Percentiles rank a stretch among this genome's conserved stretches.
phyloP scores from a whole-genome alignment of 108 stramenopile species.

The Cyclotella distinguenda region DNA sequence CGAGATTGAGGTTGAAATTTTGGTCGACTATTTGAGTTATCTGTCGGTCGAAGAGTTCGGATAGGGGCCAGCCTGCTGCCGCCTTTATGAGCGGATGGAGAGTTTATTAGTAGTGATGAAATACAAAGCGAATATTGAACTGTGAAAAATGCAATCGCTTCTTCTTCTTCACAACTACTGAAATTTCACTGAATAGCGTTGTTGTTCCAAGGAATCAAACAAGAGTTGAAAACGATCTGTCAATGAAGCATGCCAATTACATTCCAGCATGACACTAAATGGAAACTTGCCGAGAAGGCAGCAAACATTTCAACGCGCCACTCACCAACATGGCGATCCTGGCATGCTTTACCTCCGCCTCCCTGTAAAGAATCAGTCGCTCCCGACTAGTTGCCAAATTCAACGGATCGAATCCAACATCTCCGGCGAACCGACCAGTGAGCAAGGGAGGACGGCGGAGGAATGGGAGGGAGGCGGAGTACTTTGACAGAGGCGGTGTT shows the following conservation, averaged over 20 bases:
- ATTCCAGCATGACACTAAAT: no score
- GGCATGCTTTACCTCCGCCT: constrained; percentile 89
- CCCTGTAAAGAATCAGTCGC: constrained; percentile 59
- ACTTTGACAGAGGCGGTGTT: constrained; percentile 23
- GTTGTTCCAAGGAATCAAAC: not conserved
- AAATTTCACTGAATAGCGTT: no score
- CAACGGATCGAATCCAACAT: constrained; percentile 91
- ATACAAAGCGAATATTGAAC: no score
- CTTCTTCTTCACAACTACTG: no score
- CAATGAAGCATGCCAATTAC: not conserved
- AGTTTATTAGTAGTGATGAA: no score
- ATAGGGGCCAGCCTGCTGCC: constrained; percentile 80
- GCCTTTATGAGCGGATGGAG: constrained; percentile 32
- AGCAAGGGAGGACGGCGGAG: constrained; percentile 55
- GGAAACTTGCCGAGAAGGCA: no score
- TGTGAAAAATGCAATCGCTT: no score
- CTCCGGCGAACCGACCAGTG: constrained; percentile 63
- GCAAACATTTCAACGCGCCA: constrained; percentile 1
- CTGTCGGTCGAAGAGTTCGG: constrained; percentile 67
- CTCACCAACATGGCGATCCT: constrained; percentile 81
- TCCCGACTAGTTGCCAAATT: constrained; percentile 58
- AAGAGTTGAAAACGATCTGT: no score
- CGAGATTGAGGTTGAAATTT: constrained; percentile 33
- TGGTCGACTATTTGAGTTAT: constrained; percentile 52
- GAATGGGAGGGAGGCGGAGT: constrained; percentile 68